Conservation (phyloP, 2,329 filamentous ascomycete species). For the Alternaria sp. region DNA sequence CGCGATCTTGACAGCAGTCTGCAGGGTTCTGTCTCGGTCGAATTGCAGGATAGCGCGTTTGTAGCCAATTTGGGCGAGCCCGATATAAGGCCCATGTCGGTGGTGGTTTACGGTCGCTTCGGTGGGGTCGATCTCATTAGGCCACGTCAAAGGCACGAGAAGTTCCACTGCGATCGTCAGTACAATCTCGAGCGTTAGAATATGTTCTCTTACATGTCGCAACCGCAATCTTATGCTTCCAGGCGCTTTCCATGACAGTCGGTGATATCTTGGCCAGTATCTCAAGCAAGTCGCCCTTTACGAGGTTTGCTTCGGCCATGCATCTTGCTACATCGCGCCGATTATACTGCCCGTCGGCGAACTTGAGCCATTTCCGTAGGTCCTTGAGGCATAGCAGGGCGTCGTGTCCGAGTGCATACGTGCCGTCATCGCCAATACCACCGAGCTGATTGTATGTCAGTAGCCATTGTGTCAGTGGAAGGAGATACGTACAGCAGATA, state of each 20-base stretch:
- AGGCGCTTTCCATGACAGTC: constrained; percentile 72
- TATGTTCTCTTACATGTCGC: constrained; percentile 66
- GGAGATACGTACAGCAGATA: constrained; percentile 75
- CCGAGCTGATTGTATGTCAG: constrained; percentile 69
- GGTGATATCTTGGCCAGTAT: constrained; percentile 81
- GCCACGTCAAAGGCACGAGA: constrained; percentile 92
- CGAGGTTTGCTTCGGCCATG: constrained; percentile 88
- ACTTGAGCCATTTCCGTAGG: constrained; percentile 91
- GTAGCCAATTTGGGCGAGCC: constrained; percentile 86
- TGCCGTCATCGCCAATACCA: constrained; percentile 79
- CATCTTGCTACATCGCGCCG: constrained; percentile 94
- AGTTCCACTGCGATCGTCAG: constrained; percentile 69
- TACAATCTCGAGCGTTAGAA: neutral
- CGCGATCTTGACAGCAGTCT: constrained; percentile 79
- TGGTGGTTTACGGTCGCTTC: constrained; percentile 93
- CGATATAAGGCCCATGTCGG: constrained; percentile 86
- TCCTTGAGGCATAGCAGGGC: constrained; percentile 91
- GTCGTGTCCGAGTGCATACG: constrained; percentile 91
- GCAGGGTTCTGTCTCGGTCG: constrained; percentile 76
- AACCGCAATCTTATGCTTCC: constrained; percentile 79
- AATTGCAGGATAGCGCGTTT: constrained; percentile 88
- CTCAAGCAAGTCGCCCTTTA: constrained; percentile 86
- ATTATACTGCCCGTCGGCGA: constrained; percentile 92
- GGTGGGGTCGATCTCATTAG: constrained; percentile 77
- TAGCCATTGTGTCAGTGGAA: neutral